These are phyloP conservation scores for Aquilaria yunnanensis DNA, from an alignment of 345 rosid species.

Conservation along the genomic window DNA sequence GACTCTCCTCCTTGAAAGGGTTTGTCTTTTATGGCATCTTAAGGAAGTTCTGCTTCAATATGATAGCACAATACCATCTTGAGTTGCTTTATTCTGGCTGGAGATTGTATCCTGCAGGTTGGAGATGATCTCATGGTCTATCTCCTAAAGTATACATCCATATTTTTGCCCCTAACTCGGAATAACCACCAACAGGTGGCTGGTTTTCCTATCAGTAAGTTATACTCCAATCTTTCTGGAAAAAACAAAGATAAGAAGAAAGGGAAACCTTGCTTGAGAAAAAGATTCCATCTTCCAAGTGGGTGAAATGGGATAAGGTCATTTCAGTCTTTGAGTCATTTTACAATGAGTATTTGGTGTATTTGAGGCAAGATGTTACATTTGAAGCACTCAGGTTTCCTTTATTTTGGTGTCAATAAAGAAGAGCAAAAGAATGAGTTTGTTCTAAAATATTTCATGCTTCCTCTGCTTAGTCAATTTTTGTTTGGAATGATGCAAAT, in stretches of 20 bases:
- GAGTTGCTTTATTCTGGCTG: neutral
- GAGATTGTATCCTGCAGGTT: conserved; percentile 30
- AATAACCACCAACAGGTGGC: conserved; percentile 63
- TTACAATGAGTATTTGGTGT: neutral
- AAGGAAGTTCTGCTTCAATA: neutral
- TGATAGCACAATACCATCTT: neutral
- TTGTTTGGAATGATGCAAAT: too few relatives aligned
- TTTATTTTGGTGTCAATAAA: too few relatives aligned
- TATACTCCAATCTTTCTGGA: conserved; percentile 9
- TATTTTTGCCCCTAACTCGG: conserved; percentile 46
- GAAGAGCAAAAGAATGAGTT: too few relatives aligned
- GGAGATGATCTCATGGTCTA: conserved; percentile 62
- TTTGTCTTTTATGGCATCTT: conserved; percentile 14
- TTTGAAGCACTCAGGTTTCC: too few relatives aligned
- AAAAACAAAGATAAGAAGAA: neutral
- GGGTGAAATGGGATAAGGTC: neutral
- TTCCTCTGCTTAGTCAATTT: too few relatives aligned
- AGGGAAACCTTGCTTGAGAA: neutral
- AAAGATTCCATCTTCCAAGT: neutral
- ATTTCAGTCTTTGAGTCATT: neutral
- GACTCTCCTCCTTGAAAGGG: conserved; percentile 67
- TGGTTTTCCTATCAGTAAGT: conserved; percentile 38
- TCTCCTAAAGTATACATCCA: conserved; percentile 50
- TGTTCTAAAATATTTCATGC: too few relatives aligned
- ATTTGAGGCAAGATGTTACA: too few relatives aligned